Conservation (phyloP, 805 yeast genomes). For the Ogataea corticis region DNA sequence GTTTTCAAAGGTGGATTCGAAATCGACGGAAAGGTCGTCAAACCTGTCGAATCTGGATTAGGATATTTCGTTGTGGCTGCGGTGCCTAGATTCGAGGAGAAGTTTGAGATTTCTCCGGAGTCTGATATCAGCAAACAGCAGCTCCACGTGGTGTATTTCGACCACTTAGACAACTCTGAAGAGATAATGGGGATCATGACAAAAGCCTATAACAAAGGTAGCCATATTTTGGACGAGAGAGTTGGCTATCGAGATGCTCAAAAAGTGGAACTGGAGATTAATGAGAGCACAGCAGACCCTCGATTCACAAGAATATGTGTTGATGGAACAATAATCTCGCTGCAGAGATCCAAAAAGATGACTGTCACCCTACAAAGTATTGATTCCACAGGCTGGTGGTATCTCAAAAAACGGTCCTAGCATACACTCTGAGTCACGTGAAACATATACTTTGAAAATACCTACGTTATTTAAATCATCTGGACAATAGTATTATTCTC, state of each 20-base stretch:
- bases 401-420: constrained; percentile 1
- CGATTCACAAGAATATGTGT: constrained; percentile 57
- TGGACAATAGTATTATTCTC: too few species aligned
- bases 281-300: constrained; percentile 32
- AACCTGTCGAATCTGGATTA: constrained; percentile 40
- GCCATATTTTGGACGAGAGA: constrained; percentile 47
- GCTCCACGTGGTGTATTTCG: constrained; percentile 50
- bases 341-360: constrained; percentile 10
- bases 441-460: not conserved
- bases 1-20: constrained; percentile 44
- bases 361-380: constrained; percentile 6
- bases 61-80: constrained; percentile 63
- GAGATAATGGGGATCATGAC: constrained; percentile 55
- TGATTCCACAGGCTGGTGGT: constrained; percentile 1
- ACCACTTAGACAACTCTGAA: constrained; percentile 30
- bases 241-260: constrained; percentile 45
- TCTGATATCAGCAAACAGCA: constrained; percentile 45
- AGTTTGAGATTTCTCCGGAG: constrained; percentile 62
- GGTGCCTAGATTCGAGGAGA: constrained; percentile 56
- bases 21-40: constrained; percentile 11
- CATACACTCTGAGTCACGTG: not conserved
- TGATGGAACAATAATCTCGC: constrained; percentile 57
- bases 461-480: not conserved
- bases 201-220: constrained; percentile 56
- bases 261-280: constrained; percentile 18